These are phyloP conservation scores for Plectosphaerella cucumerina DNA, from an alignment of 2,329 filamentous ascomycete species.

Conservation along the genomic window DNA sequence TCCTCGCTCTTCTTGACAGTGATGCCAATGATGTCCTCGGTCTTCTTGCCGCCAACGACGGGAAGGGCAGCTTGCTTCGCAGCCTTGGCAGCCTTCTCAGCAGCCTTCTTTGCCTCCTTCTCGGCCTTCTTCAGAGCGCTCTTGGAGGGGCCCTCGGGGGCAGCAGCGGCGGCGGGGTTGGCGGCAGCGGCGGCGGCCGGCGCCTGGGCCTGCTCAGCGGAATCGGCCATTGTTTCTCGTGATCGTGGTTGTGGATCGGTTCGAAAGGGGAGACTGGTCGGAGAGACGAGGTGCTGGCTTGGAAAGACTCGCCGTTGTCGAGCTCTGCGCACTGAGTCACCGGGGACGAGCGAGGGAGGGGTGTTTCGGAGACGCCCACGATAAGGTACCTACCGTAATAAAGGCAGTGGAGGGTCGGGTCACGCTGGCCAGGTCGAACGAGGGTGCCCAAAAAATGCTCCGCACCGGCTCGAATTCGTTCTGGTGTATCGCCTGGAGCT, in stretches of 20 bases:
- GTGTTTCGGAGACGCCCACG: background rate
- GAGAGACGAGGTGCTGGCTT: background rate
- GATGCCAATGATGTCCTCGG: slow-evolving; percentile 76
- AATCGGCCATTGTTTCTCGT: slow-evolving; percentile 3
- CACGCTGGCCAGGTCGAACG: background rate
- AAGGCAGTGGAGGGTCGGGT: background rate
- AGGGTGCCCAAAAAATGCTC: slow-evolving; percentile 2
- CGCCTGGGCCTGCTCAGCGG: slow-evolving; percentile 2
- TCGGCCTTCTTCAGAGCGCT: slow-evolving; percentile 38
- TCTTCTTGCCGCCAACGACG: slow-evolving; percentile 52
- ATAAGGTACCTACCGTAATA: too few relatives aligned
- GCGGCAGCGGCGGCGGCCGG: slow-evolving; percentile 24
- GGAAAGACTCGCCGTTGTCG: background rate
- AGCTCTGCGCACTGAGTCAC: slow-evolving; percentile 2
- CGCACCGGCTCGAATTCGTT: background rate
- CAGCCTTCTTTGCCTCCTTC: slow-evolving; percentile 64
- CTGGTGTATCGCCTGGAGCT: background rate
- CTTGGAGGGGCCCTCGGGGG: slow-evolving; percentile 45
- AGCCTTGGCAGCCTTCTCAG: slow-evolving; percentile 57
- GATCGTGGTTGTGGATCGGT: background rate
- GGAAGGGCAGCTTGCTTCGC: slow-evolving; percentile 53
- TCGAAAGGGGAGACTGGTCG: background rate
- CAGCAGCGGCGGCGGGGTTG: slow-evolving; percentile 10
- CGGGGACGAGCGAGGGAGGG: background rate
- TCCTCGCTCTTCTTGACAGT: slow-evolving; percentile 81